Evolutionary conservation across 768 basidiomycete genomes (phyloP), one percentile per base, ranked within the genome.

Genomic region (Cystofilobasidium ferigula): DNA sequence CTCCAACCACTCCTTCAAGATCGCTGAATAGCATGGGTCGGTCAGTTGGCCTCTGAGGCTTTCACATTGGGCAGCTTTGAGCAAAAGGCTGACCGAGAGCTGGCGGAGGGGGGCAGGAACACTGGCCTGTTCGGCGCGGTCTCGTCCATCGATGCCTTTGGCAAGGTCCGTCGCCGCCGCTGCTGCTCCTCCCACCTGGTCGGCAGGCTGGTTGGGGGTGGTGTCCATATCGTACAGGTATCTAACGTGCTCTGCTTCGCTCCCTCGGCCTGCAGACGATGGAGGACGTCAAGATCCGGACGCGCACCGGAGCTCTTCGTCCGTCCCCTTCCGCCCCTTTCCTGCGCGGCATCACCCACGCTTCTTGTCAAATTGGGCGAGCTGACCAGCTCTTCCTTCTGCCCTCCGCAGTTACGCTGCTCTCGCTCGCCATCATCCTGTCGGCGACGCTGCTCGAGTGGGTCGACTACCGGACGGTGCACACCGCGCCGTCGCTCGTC

Each of bases 251-350:
- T 40, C 24, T 61, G 42, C n/a, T 34, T n/a, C n/a, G n/a, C n/a
- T n/a, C n/a, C n/a, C n/a, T n/a, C 16, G 40, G 26, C n/a, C 18
- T 47, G 36, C 72, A 99, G 94, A 99, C 95, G 42, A 89, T 89
- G 76, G 95, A 98, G 74, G 95, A 99, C 81, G 95, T 99, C 69
- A 98, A 98, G 79, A 89, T 99, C 78, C 92, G 92, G 82, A 98
- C 95, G 38, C 84, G 92, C 65, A 90, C 88, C 54, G 93, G 89
- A 71, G 94, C 89, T 70, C 80, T 92, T 71, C 80, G 92, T 94
- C 71, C 76, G 88, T 79, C n/a, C 57, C 24, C 30, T 32, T 18
- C 35, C 13, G 16, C 22, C 7, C 2, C 26, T 32, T 22, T 14
- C 14, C 36, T 47, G 16, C 38, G 18, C 26, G 24, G 24, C 3